These are phyloP conservation scores for Dicorynia guianensis DNA, from an alignment of 306 rosid species.

Conservation along the genomic window DNA sequence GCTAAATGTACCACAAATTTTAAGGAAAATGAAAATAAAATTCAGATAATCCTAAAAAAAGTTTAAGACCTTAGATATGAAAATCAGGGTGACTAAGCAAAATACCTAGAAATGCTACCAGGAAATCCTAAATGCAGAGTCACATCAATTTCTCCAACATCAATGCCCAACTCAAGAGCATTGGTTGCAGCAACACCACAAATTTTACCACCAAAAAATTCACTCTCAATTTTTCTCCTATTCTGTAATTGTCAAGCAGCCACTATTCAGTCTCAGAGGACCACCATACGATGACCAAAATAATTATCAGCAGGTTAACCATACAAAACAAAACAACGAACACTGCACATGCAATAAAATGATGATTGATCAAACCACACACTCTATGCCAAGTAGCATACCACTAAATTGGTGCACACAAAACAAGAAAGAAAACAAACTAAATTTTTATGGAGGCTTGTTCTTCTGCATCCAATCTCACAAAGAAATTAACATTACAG, in stretches of 20 bases:
- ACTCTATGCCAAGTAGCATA: no score
- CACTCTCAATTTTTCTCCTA: slow-evolving; percentile 88
- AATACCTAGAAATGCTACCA: slow-evolving; percentile 90
- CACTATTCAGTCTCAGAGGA: slow-evolving; percentile 32
- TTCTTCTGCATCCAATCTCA: background rate
- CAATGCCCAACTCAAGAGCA: slow-evolving; percentile 99
- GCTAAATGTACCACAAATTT: slow-evolving; percentile 50
- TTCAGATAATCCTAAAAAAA: slow-evolving; percentile 16
- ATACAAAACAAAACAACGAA: slow-evolving; percentile 22
- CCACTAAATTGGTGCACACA: no score
- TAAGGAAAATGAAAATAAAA: slow-evolving; percentile 17
- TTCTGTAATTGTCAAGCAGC: slow-evolving; percentile 60
- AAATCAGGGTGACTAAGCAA: slow-evolving; percentile 15
- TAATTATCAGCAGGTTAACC: slow-evolving; percentile 12
- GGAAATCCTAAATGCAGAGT: slow-evolving; percentile 99
- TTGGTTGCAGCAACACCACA: slow-evolving; percentile 95
- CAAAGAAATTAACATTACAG: background rate
- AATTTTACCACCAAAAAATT: slow-evolving; percentile 82
- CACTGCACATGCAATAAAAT: slow-evolving; percentile 6
- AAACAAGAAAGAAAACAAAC: background rate
- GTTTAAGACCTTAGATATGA: slow-evolving; percentile 22
- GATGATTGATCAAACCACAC: slow-evolving; percentile 14
- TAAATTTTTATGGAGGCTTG: slow-evolving; percentile 5
- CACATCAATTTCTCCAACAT: slow-evolving; percentile 92
- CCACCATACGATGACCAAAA: slow-evolving; percentile 38